Evolutionary conservation across 345 rosid genomes (phyloP).

Genomic region (Cardiospermum halicacabum): DNA sequence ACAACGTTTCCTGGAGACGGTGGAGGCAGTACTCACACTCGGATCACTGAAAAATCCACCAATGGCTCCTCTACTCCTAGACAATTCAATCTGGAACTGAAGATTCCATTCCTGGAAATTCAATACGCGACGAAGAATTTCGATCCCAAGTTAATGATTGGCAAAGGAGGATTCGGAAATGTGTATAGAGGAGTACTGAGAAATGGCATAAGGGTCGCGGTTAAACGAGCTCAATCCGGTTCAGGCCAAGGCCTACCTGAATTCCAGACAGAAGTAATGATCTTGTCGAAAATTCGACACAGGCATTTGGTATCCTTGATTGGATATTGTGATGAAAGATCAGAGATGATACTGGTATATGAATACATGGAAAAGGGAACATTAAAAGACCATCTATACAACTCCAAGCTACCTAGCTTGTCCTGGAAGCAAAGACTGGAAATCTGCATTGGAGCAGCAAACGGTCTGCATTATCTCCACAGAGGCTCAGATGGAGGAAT

Average conservation of each 20-base stretch:
- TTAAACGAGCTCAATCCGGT: constrained; percentile 40
- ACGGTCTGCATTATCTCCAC: constrained; percentile 50
- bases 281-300: constrained; percentile 58
- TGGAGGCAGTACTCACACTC: constrained; percentile 24
- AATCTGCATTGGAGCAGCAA: constrained; percentile 58
- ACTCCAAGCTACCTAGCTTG: constrained; percentile 28
- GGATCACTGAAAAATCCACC: constrained; percentile 14
- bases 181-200: constrained; percentile 38
- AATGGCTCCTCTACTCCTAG: constrained; percentile 19
- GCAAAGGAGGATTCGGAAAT: constrained; percentile 45
- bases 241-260: constrained; percentile 48
- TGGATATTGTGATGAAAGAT: constrained; percentile 57
- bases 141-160: constrained; percentile 28
- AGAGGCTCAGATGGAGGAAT: constrained; percentile 34
- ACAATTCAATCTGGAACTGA: constrained; percentile 32
- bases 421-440: constrained; percentile 54
- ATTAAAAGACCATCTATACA: constrained; percentile 44
- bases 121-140: constrained; percentile 41
- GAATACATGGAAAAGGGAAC: constrained; percentile 60
- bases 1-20: constrained; percentile 9
- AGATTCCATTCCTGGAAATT: constrained; percentile 35
- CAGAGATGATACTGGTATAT: constrained; percentile 57
- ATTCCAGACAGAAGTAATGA: constrained; percentile 49
- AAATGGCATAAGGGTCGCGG: constrained; percentile 40
- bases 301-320: constrained; percentile 64